Base-by-base conservation (phyloP, 2,329 filamentous ascomycete species). In the Pestalotiopsis sp. region DNA sequence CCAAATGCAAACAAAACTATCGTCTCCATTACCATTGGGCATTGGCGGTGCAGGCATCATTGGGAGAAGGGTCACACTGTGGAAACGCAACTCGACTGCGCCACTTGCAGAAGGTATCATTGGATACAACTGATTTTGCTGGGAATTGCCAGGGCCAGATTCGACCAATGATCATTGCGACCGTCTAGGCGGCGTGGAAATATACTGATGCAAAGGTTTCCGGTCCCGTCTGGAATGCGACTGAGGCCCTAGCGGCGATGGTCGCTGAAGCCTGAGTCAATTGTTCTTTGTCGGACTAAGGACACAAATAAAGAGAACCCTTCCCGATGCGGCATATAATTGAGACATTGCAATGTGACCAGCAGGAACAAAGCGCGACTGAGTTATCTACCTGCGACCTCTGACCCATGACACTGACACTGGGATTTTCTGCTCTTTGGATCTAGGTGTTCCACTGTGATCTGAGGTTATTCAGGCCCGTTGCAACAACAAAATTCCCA, bases 41-140 rank as follows among this genome's bases (percentile, higher is more conserved):
- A 82, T 85, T 9, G 83, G 83, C 0, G 75, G 75, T 30, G 75
- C 82, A 9, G 84, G 84, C 10, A 83, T 86, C 64, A 85, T 86
- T 22, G 84, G 84, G 0, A 77, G 83, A 4, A 76, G 83, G 10
- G 82, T 86, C 1, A 84, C 83, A 0, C 65, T 86, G 66, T 70
- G 78, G 78, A 11, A 68, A 55, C 38, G 73, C 72, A 30, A 72
- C 20, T 70, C 61, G 20, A 22, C 24, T 4, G 70, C 71, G 4
- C 76, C 83, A 0, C 69, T 84, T 3, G 83, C 83, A 0, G 83
- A 85, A 69, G 84, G 84, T 0, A 83, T 85, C n/a, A 81, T 85
- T 4, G 84, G 84, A 0, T 84, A 83, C 72, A 85, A 85, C 55
- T 79, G 57, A 73, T 10, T 39, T 20, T 6, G 44, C 24, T 9